phyloP scores from a whole-genome alignment of 2,329 filamentous ascomycete species.

The Pseudocercospora vitis region DNA sequence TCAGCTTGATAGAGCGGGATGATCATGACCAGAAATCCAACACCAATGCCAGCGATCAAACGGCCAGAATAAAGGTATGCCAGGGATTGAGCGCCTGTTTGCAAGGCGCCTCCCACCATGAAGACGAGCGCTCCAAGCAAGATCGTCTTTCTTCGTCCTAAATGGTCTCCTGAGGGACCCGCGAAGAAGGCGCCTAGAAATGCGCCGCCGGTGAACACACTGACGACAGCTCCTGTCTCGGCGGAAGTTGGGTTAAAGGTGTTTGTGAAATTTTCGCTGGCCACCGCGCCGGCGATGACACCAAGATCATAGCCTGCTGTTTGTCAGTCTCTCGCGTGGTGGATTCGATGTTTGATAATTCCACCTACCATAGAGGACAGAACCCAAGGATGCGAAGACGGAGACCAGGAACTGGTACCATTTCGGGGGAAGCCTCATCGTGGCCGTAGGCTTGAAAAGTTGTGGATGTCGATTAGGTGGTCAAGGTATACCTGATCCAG shows the following conservation, averaged over 20 bases:
- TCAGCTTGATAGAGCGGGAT: constrained; percentile 76
- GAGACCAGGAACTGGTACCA: constrained; percentile 61
- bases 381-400: constrained; percentile 60
- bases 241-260: constrained; percentile 44
- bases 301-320: constrained; percentile 48
- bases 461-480: neutral
- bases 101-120: constrained; percentile 68
- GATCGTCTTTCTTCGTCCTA: constrained; percentile 72
- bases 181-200: constrained; percentile 68
- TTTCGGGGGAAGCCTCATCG: constrained; percentile 57
- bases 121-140: constrained; percentile 70
- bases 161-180: constrained; percentile 61
- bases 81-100: constrained; percentile 64
- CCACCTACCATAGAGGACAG: constrained; percentile 55
- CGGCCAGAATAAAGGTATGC: constrained; percentile 69
- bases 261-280: constrained; percentile 44
- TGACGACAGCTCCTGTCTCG: constrained; percentile 65
- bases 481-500: neutral
- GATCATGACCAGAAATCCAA: constrained; percentile 64
- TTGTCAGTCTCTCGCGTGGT: constrained; percentile 27
- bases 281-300: constrained; percentile 60
- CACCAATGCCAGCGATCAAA: constrained; percentile 43
- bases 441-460: constrained; percentile 17
- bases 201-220: constrained; percentile 73
- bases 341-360: neutral